These are phyloP conservation scores for Amanita phalloides DNA, from an alignment of 768 basidiomycete species.

Conservation along the genomic window DNA sequence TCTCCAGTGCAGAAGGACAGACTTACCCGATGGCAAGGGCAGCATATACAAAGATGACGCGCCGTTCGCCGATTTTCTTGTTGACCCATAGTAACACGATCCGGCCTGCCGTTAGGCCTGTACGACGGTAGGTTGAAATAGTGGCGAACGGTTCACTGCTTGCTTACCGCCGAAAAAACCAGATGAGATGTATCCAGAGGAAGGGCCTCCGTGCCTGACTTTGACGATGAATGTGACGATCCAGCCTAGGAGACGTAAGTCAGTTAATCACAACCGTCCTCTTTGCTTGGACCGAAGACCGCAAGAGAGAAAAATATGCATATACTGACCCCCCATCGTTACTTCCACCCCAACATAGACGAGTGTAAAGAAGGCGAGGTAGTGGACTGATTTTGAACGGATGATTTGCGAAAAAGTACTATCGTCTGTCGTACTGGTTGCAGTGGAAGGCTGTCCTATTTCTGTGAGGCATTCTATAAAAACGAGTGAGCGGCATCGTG, in stretches of 20 bases:
- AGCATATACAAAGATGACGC: conserved; percentile 40
- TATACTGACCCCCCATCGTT: conserved; percentile 32
- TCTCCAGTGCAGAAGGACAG: neutral
- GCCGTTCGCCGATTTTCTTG: conserved; percentile 43
- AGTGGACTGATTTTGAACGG: conserved; percentile 40
- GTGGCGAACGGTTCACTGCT: too few species aligned
- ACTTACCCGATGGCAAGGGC: conserved; percentile 37
- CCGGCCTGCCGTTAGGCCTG: conserved; percentile 51
- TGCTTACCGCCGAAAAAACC: conserved; percentile 44
- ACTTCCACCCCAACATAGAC: conserved; percentile 68
- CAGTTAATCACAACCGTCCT: neutral
- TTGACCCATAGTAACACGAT: conserved; percentile 47
- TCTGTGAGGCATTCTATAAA: conserved; percentile 38
- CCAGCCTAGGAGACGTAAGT: conserved; percentile 36
- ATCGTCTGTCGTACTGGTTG: conserved; percentile 23
- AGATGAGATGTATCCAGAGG: conserved; percentile 43
- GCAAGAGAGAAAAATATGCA: neutral
- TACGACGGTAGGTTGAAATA: neutral
- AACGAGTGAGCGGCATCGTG: neutral
- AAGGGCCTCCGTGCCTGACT: conserved; percentile 24
- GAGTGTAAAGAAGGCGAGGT: conserved; percentile 51
- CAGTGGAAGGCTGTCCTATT: conserved; percentile 37
- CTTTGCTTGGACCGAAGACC: neutral
- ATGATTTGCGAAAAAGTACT: conserved; percentile 43
- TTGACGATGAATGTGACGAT: conserved; percentile 49